Base-by-base conservation (phyloP, 2,329 filamentous ascomycete species). In the Westerdykella aurantiaca region DNA sequence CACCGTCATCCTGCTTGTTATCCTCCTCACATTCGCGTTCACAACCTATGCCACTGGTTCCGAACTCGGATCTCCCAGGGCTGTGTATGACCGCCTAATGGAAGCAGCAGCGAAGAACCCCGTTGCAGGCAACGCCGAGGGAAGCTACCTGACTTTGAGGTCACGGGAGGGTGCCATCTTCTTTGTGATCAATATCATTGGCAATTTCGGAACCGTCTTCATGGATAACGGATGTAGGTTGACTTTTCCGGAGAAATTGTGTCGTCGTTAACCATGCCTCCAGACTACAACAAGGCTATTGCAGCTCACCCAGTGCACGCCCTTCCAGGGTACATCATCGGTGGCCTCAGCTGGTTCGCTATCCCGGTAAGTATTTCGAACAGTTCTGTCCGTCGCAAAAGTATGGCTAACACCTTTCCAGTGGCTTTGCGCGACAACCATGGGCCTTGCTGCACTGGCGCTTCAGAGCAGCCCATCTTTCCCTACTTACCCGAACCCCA, bases 101-200 rank as follows among this genome's bases (percentile, higher is more conserved):
- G 75, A 82, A 29, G 87, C 88, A 0, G 77, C 86, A 0, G 64
- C 74, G 1, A 65, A 69, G 2, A 83, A 89, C 50, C 89, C 89
- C 0, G 85, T 95, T 1, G 76, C 78, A 0, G 88, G 89, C 4
- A 95, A 95, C 62, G 77, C 82, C 0, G 63, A 58, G 5, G 89
- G 89, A 21, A 88, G 83, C 60, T 95, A 95, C 55, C 71, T 95
- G n/a, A 95, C 89, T 0, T 93, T 95, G 87, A 74, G 78, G 45
- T 88, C 84, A 3, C 79, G 78, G 44, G 83, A 91, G 53, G 89
- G 89, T 2, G 86, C 80, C 31, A 87, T 93, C 41, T 95, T 95
- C 73, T 95, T 94, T 64, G 82, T 94, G 21, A 94, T 94, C 69
- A 94, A 94, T 68, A 83, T 87, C 33, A 83, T 90, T 37, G 87